Conservation (phyloP, 495 filamentous ascomycete genomes). For the Penicillium soppii region DNA sequence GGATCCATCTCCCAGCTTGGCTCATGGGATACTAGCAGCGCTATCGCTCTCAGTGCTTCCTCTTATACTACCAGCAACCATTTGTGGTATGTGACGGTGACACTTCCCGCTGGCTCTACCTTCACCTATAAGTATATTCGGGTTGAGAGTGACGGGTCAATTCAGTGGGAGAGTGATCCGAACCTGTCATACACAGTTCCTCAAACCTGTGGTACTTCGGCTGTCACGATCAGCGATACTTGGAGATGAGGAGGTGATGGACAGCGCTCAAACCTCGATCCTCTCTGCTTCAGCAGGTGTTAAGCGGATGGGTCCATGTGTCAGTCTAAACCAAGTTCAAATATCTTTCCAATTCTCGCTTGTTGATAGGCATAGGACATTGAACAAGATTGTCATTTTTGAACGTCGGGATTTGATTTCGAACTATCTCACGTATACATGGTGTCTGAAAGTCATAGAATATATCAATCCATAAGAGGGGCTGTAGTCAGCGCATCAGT, state of each 20-base stretch:
- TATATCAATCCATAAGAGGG: no score
- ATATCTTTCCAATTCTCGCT: no score
- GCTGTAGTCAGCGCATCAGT: no score
- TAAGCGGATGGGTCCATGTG: no score
- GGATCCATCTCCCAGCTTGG: slow-evolving; percentile 58
- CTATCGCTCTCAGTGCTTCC: slow-evolving; percentile 50
- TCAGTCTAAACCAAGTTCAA: no score
- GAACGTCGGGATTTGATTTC: no score
- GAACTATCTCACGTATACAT: no score
- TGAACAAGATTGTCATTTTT: no score
- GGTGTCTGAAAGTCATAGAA: no score
- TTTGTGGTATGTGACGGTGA: slow-evolving; percentile 55
- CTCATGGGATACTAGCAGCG: slow-evolving; percentile 52
- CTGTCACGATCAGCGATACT: slow-evolving; percentile 32
- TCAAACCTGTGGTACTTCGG: slow-evolving; percentile 40
- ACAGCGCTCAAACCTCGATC: neutral
- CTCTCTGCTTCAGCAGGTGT: no score
- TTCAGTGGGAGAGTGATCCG: slow-evolving; percentile 64
- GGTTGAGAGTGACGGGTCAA: slow-evolving; percentile 49
- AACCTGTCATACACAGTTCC: slow-evolving; percentile 61
- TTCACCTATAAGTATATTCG: slow-evolving; percentile 72
- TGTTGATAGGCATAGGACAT: no score
- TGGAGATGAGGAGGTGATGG: slow-evolving; percentile 21
- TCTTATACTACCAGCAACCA: slow-evolving; percentile 55
- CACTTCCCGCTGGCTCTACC: slow-evolving; percentile 48